Conservation (phyloP, 805 yeast species). For the Kodamaea hsintzibuensis region DNA sequence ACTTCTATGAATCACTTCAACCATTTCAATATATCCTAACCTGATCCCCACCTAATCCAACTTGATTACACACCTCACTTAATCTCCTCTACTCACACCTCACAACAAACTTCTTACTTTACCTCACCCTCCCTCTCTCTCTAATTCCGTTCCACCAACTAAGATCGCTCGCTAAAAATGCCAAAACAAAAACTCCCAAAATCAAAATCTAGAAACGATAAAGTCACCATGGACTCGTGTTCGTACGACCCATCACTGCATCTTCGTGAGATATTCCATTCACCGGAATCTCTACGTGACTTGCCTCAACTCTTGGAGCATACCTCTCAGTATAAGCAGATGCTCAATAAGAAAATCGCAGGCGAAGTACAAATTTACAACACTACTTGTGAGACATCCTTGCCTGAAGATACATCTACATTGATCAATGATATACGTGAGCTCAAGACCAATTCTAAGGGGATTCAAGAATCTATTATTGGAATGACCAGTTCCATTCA, state of each 20-base stretch:
- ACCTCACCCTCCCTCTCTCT: background rate
- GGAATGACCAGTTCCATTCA: constrained; percentile 77
- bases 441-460: constrained; percentile 48
- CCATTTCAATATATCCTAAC: no score
- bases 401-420: constrained; percentile 34
- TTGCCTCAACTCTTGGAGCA: constrained; percentile 52
- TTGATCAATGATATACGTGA: constrained; percentile 47
- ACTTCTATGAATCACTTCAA: no score
- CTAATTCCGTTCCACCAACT: background rate
- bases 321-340: constrained; percentile 50
- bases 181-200: background rate
- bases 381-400: constrained; percentile 17
- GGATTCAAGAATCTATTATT: constrained; percentile 63
- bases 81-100: no score
- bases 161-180: background rate
- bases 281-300: constrained; percentile 51
- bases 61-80: no score
- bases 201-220: background rate
- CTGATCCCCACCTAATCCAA: no score
- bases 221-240: background rate
- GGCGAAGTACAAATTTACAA: constrained; percentile 37
- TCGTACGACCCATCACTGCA: background rate
- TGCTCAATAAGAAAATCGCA: constrained; percentile 48
- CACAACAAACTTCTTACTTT: no score
- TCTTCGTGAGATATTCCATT: constrained; percentile 14